Evolutionary conservation across 129 eudicot genomes (phyloP).

Genomic region (Helichrysum umbraculigerum): DNA sequence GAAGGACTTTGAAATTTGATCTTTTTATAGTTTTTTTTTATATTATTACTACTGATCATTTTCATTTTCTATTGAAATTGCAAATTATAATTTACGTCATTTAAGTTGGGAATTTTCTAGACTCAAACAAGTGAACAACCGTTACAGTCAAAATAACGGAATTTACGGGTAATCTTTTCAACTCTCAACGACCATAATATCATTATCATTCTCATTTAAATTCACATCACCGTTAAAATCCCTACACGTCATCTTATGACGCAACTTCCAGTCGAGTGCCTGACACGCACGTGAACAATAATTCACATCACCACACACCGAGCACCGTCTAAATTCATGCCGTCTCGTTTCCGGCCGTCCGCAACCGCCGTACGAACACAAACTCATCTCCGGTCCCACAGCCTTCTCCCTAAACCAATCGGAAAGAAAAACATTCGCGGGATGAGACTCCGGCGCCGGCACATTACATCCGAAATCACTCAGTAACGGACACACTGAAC

Average conservation of each 20-base stretch:
- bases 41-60: too few relatives aligned
- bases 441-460: constrained; percentile 61
- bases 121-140: neutral
- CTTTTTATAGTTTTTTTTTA: too few relatives aligned
- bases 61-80: too few relatives aligned
- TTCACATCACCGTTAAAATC: constrained; percentile 4
- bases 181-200: constrained; percentile 24
- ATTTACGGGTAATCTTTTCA: neutral
- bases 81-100: too few relatives aligned
- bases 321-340: constrained; percentile 79
- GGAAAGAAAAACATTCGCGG: constrained; percentile 60
- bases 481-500: constrained; percentile 52
- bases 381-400: constrained; percentile 46
- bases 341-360: constrained; percentile 71
- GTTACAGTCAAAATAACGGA: constrained; percentile 27
- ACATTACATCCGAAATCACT: constrained; percentile 85
- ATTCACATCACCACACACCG: constrained; percentile 76
- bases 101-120: too few relatives aligned
- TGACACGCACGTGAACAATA: constrained; percentile 90
- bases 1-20: too few relatives aligned
- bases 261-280: constrained; percentile 72
- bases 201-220: constrained; percentile 9
- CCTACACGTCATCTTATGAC: constrained; percentile 59
- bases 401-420: constrained; percentile 57
- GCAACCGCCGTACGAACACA: constrained; percentile 63